Base-by-base conservation (phyloP, 2,329 filamentous ascomycete genomes). In the Botrytis tulipae region DNA sequence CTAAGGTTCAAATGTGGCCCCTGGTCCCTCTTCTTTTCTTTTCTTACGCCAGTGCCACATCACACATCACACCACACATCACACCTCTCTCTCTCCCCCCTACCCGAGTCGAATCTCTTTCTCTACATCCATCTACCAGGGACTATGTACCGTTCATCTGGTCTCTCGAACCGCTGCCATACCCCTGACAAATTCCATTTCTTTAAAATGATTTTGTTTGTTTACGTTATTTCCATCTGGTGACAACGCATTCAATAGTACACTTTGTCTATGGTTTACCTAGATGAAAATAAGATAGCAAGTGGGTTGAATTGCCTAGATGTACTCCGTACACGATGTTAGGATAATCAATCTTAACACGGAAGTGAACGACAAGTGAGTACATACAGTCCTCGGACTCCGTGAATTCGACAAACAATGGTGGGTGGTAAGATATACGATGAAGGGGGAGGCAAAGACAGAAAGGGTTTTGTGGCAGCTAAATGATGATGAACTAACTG, bases 241-340 rank as follows among this genome's bases (percentile, higher is more conserved):
- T 67, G 65, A 67, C 46, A 67, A 54, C 46, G 22, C 35, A 67
- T 67, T 37, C 46, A 67, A 67, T 67, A 67, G 35, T 37, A 25
- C 18, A 20, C n/a, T 40, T 54, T 10, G 32, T 51, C 29, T 20
- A 51, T 51, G 46, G 46, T 54, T 29, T 20, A 40, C 46, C 44
- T 20, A 37, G 14, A 20, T 20, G 29, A 20, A 66, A 67, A 57
- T 51, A 25, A 32, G 35, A 37, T 48, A 6, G 63, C 14, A n/a
- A 37, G 63, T 48, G 63, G 63, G 25, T 37, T 37, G 22, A 10
- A n/a, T 29, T 18, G 2, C 51, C 51, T 5, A 29, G n/a, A 29
- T 2, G 51, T 18, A 3, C n/a, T 57, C 48, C 25, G 12, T 16
- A 48, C 25, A 48, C 44, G 18, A 51, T 32, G 63, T 22, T 5